Conservation (phyloP, 495 filamentous ascomycete species). For the Aspergillus olivimuriae region DNA sequence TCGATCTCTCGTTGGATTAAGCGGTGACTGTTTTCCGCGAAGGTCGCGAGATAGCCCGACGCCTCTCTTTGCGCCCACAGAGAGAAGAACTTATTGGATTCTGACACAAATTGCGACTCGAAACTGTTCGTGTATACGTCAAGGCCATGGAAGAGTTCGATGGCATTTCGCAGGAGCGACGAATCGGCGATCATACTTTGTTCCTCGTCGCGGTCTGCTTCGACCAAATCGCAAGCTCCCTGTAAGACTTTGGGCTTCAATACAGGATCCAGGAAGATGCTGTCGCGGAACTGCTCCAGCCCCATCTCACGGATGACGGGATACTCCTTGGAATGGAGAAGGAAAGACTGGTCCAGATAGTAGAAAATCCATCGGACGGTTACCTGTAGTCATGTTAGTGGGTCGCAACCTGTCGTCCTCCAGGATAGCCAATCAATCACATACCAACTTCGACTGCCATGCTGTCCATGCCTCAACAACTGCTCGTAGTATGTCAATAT, state of each 20-base stretch:
- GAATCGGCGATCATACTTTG: constrained; percentile 34
- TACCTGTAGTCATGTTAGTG: constrained; percentile 40
- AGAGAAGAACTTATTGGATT: constrained; percentile 58
- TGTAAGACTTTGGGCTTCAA: constrained; percentile 52
- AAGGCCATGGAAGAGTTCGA: constrained; percentile 75
- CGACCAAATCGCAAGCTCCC: constrained; percentile 71
- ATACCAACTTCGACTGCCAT: constrained; percentile 74
- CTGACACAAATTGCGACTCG: constrained; percentile 63
- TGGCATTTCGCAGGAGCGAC: constrained; percentile 58
- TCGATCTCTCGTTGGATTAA: constrained; percentile 64
- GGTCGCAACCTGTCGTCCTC: constrained; percentile 1
- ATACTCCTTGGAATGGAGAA: constrained; percentile 57
- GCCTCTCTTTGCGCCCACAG: constrained; percentile 60
- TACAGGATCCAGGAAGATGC: constrained; percentile 47
- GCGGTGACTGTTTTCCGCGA: constrained; percentile 58
- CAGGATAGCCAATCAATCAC: constrained; percentile 16
- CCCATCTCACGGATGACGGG: constrained; percentile 54
- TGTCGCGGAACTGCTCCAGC: constrained; percentile 49
- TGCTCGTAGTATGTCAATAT: constrained; percentile 56
- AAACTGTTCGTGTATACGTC: constrained; percentile 72
- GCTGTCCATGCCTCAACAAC: constrained; percentile 66
- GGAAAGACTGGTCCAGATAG: constrained; percentile 84
- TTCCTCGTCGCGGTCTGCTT: constrained; percentile 57
- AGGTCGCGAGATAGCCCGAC: constrained; percentile 54
- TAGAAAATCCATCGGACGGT: constrained; percentile 81